Conservation (phyloP, 441 rosid genomes). For the Cnidoscolus chayamansa region DNA sequence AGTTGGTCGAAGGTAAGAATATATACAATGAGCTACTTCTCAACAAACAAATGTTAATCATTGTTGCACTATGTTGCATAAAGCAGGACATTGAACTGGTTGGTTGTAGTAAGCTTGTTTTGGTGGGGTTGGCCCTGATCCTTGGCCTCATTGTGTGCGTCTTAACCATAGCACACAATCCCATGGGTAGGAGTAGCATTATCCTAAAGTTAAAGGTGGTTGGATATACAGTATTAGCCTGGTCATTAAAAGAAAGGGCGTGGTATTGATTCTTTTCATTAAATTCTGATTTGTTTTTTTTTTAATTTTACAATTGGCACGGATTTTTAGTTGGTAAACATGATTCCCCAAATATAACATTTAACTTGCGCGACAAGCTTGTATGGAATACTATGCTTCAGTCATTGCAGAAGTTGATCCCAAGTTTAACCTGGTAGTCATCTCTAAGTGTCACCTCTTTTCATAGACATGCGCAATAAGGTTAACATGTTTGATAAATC, state of each 20-base stretch:
- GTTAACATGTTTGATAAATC: background rate
- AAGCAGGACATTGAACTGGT: background rate
- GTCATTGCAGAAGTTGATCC: background rate
- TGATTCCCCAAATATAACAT: background rate
- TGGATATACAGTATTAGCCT: background rate
- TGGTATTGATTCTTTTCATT: background rate
- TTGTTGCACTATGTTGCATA: background rate
- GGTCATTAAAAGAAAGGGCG: background rate
- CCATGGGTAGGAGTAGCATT: no score
- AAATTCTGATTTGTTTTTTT: background rate
- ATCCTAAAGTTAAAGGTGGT: background rate
- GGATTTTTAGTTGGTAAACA: background rate
- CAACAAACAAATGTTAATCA: background rate
- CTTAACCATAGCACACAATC: background rate
- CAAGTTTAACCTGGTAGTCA: background rate
- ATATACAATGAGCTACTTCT: background rate
- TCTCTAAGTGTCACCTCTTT: background rate
- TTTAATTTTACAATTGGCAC: background rate
- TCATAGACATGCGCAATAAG: background rate
- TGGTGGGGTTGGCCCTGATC: background rate
- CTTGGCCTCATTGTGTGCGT: background rate
- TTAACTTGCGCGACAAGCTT: background rate
- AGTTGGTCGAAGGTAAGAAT: constrained; percentile 78
- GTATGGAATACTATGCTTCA: background rate
- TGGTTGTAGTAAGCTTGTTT: background rate